phyloP scores from a whole-genome alignment of 768 basidiomycete species.

The Boletus pseudopeckii region DNA sequence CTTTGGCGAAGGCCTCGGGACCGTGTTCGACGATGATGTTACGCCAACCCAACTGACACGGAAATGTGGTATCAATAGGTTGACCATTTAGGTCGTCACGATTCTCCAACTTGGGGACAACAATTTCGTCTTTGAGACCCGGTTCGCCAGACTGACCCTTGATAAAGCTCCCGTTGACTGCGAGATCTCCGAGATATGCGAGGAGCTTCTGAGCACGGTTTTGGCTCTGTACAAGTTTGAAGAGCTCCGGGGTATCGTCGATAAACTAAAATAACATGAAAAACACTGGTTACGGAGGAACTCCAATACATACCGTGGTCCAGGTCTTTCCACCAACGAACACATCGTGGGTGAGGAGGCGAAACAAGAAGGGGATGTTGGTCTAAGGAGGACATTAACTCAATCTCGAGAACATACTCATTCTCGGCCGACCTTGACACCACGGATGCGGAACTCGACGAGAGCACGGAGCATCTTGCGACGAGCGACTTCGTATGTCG shows the following conservation, averaged over 20 bases:
- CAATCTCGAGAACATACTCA: background rate
- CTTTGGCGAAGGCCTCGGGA: slow-evolving; percentile 97
- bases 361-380: slow-evolving; percentile 99
- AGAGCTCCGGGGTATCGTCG: slow-evolving; percentile 98
- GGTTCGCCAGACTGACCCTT: slow-evolving; percentile 95
- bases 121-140: slow-evolving; percentile 85
- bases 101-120: slow-evolving; percentile 76
- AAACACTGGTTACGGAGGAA: background rate
- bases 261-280: slow-evolving; percentile 67
- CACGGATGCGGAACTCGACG: slow-evolving; percentile 99
- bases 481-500: slow-evolving; percentile 97
- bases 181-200: slow-evolving; percentile 94
- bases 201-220: slow-evolving; percentile 98
- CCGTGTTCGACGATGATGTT: slow-evolving; percentile 98
- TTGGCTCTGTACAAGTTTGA: slow-evolving; percentile 96
- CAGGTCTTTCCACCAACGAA: slow-evolving; percentile 97
- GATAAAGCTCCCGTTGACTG: slow-evolving; percentile 97
- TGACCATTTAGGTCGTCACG: slow-evolving; percentile 71
- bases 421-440: slow-evolving; percentile 70
- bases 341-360: slow-evolving; percentile 92
- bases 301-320: slow-evolving; percentile 68
- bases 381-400: slow-evolving; percentile 50
- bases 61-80: slow-evolving; percentile 72
- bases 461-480: slow-evolving; percentile 99
- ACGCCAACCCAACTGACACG: slow-evolving; percentile 92